A percentile compares a stretch with the other conserved stretches of the same genome.
Conservation (phyloP, 140 eudicot genomes). For the Erigeron philadelphicus region DNA sequence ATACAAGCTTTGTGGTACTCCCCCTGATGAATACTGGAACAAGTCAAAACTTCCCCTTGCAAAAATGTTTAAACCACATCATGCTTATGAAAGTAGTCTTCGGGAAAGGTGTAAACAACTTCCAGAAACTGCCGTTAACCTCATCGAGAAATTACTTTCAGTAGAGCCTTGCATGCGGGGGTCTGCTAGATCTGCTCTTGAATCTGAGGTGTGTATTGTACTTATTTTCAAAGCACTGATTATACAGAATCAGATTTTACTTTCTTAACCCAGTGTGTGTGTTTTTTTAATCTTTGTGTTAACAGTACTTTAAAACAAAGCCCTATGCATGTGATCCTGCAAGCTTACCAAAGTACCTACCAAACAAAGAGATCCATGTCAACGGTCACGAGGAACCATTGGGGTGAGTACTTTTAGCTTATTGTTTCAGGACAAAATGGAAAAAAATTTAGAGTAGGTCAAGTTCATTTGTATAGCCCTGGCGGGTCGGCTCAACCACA, state of each 20-base stretch:
- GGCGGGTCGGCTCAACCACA: too few relatives aligned
- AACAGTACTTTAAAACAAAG: constrained; percentile 65
- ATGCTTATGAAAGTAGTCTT: constrained; percentile 58
- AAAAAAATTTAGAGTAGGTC: neutral
- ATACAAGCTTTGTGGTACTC: constrained; percentile 83
- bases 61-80: constrained; percentile 73
- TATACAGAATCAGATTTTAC: neutral
- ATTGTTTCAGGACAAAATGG: neutral
- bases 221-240: neutral
- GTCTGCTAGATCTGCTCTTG: constrained; percentile 67
- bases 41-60: constrained; percentile 70
- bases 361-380: constrained; percentile 70
- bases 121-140: constrained; percentile 57
- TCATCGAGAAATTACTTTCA: constrained; percentile 66
- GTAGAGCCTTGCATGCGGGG: constrained; percentile 69
- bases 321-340: constrained; percentile 79
- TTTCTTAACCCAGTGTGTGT: neutral
- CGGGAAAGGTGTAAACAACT: constrained; percentile 62
- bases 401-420: constrained; percentile 34
- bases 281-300: neutral
- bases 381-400: constrained; percentile 45
- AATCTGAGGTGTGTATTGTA: constrained; percentile 48
- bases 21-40: constrained; percentile 64
- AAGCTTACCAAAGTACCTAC: constrained; percentile 75
- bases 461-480: neutral